Evolutionary conservation across 2,329 filamentous ascomycete species (phyloP).

Genomic region (Fusarium torreyae): DNA sequence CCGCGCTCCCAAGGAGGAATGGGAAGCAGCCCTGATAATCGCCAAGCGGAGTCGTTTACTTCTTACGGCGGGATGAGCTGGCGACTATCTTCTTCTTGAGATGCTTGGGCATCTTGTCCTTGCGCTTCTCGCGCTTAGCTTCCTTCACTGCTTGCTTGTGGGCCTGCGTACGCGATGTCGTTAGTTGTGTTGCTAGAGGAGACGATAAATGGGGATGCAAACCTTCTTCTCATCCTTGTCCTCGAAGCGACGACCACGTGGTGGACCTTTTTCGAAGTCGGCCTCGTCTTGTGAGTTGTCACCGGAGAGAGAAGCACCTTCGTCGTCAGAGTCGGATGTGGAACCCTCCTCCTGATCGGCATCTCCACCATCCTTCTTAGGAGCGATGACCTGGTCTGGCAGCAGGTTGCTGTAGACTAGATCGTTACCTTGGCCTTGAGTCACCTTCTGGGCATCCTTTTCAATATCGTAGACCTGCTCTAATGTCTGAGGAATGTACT

Average conservation of each 20-base stretch:
- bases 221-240: slow-evolving; percentile 92
- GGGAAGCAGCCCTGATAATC: slow-evolving; percentile 8
- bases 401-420: slow-evolving; percentile 89
- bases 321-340: slow-evolving; percentile 62
- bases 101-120: slow-evolving; percentile 96
- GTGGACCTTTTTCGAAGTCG: slow-evolving; percentile 75
- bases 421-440: slow-evolving; percentile 79
- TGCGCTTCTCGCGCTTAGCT: slow-evolving; percentile 92
- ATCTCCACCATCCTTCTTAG: slow-evolving; percentile 57
- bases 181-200: slow-evolving; percentile 39
- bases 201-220: slow-evolving; percentile 41
- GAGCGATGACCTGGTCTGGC: slow-evolving; percentile 73
- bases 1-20: slow-evolving; percentile 3
- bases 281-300: slow-evolving; percentile 65
- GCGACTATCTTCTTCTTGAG: slow-evolving; percentile 90
- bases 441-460: slow-evolving; percentile 85
- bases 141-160: slow-evolving; percentile 96
- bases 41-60: slow-evolving; percentile 55
- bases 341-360: slow-evolving; percentile 55
- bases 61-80: slow-evolving; percentile 74
- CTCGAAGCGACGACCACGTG: slow-evolving; percentile 87
- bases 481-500: slow-evolving; percentile 96
- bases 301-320: slow-evolving; percentile 63
- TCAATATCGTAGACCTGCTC: slow-evolving; percentile 98
- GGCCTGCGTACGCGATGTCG: slow-evolving; percentile 52